These are phyloP conservation scores for Straminergon stramineum DNA, from an alignment of 225 moss, liverwort and hornwort genomes.

Conservation along the genomic window DNA sequence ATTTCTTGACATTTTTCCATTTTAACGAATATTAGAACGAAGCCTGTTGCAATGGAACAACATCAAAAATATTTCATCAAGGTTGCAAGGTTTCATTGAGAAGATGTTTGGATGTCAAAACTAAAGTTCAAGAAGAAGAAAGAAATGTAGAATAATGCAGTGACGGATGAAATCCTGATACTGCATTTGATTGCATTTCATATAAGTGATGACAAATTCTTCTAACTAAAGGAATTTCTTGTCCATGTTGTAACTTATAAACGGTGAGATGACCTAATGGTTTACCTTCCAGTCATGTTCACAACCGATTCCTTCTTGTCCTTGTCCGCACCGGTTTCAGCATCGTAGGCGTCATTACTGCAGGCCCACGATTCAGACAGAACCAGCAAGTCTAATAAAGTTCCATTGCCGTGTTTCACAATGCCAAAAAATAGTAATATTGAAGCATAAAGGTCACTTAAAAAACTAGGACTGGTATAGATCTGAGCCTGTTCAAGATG, in stretches of 20 bases:
- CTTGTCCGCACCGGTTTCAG: constrained; percentile 77
- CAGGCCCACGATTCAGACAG: background rate
- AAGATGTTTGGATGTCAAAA: background rate
- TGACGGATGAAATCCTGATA: background rate
- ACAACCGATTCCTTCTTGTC: constrained; percentile 84
- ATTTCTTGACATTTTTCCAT: background rate
- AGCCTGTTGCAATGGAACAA: background rate
- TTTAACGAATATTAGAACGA: background rate
- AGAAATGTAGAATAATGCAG: background rate
- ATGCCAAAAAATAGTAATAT: background rate
- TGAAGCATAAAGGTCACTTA: too few relatives aligned
- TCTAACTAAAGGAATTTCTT: too few relatives aligned
- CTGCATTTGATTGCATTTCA: background rate
- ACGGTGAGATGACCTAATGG: background rate
- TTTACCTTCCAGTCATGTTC: constrained; percentile 87
- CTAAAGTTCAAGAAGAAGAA: background rate
- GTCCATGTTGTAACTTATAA: background rate
- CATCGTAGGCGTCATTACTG: constrained; percentile 95
- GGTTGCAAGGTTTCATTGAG: background rate
- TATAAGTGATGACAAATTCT: background rate
- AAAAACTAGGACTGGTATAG: background rate
- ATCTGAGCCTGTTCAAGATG: background rate
- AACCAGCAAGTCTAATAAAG: background rate
- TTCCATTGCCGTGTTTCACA: background rate
- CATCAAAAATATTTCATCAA: background rate